These are phyloP conservation scores for Botrytis aclada DNA, from an alignment of 2,329 filamentous ascomycete genomes.

Conservation along the genomic window DNA sequence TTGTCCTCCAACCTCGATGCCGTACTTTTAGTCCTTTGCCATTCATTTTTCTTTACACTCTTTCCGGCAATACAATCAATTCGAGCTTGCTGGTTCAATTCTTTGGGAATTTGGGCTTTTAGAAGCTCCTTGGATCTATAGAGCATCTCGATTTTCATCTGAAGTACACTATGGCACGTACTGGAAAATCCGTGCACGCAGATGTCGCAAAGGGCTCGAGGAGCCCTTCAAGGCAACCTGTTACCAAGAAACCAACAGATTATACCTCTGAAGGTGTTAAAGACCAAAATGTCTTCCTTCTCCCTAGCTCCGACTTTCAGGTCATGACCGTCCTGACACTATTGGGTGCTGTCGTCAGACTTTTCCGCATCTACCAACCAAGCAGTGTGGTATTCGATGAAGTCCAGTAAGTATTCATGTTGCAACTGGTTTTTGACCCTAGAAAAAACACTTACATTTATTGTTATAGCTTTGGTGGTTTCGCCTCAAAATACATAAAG, in stretches of 20 bases:
- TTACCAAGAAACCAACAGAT: conserved; percentile 43
- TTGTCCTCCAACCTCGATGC: conserved; percentile 31
- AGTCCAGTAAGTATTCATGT: conserved; percentile 77
- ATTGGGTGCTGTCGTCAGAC: conserved; percentile 72
- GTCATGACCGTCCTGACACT: conserved; percentile 69
- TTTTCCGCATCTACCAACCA: conserved; percentile 96
- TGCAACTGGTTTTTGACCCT: not conserved
- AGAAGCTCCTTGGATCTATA: conserved; percentile 25
- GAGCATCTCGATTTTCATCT: conserved; percentile 24
- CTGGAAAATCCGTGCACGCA: conserved; percentile 27
- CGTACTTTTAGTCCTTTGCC: conserved; percentile 31
- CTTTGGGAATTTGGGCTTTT: conserved; percentile 25
- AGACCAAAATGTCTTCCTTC: conserved; percentile 88
- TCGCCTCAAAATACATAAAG: conserved; percentile 99
- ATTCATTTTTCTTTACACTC: conserved; percentile 33
- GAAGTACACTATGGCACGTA: conserved; percentile 30
- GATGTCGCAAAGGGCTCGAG: conserved; percentile 23
- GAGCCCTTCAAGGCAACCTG: conserved; percentile 21
- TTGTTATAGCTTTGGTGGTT: conserved; percentile 79
- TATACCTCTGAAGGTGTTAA: conserved; percentile 77
- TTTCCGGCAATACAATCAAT: conserved; percentile 25
- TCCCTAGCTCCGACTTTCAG: conserved; percentile 81
- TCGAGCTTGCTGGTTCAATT: conserved; percentile 21
- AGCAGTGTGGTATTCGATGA: conserved; percentile 98
- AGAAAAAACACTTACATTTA: conserved; percentile 25